Evolutionary conservation across 2,329 filamentous ascomycete genomes (phyloP), one percentile per base, ranked within the genome.

Genomic region (Neonectria magnoliae): DNA sequence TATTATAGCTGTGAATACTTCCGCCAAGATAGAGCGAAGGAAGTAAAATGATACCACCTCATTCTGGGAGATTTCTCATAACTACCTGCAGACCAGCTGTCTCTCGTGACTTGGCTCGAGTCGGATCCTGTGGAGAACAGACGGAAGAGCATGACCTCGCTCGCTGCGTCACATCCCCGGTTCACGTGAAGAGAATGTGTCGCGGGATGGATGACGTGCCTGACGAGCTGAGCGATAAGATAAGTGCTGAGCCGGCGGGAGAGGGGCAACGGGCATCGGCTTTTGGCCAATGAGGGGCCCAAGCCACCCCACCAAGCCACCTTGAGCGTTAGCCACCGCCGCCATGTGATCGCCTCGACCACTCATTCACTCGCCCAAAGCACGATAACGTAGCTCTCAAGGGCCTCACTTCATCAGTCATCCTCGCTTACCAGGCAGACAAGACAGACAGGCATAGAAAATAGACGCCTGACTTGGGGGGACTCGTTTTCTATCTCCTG

Each of bases 311-410:
- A 54, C 64, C 60, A 64, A 51, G 52, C 64, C 66, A 65, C 68
- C 31, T 11, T 29, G 31, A 22, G 9, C 38, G n/a, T 22, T 38
- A 60, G 57, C 64, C 66, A 57, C 67, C 66, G 51, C 56, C 71
- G 63, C 69, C 75, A 75, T 77, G 75, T 77, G 75, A 77, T 75
- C 66, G 73, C 58, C 62, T 73, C 69, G 36, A 68, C 57, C 70
- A 60, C 50, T 57, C 48, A 18, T 10, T 42, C 38, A 41, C 38
- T 20, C 42, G 22, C 51, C 42, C 42, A 63, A 57, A 57, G 57
- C 42, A 33, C 60, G 36, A 62, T 56, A 25, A 25, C 25, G 25
- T 25, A 62, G 56, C 63, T 62, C 33, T 51, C 29, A 16, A 51
- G 57, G 64, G 64, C 52, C 42, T 33, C 20, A 42, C 57, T 55